Conservation (phyloP, 768 basidiomycete genomes). For the Russula foetens region DNA sequence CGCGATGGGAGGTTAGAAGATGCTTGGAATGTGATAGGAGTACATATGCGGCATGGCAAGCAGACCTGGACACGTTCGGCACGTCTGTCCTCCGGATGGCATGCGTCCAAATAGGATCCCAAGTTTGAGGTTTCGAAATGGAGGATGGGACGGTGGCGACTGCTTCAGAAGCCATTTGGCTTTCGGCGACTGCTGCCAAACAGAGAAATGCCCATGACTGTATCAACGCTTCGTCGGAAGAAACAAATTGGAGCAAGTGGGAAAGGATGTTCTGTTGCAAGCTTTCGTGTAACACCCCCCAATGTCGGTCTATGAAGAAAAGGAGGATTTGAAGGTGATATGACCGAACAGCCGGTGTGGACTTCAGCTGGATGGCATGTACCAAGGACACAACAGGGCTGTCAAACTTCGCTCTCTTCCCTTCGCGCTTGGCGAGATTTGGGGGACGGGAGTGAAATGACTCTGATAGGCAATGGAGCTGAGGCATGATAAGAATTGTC, state of each 20-base stretch:
- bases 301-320: conserved; percentile 79
- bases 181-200: conserved; percentile 57
- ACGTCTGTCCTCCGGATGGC: conserved; percentile 66
- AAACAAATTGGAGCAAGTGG: conserved; percentile 51
- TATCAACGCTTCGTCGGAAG: conserved; percentile 50
- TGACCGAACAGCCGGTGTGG: conserved; percentile 31
- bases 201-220: conserved; percentile 86
- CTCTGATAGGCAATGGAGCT: conserved; percentile 64
- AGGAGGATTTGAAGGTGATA: conserved; percentile 68
- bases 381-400: conserved; percentile 55
- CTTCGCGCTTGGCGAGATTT: conserved; percentile 25
- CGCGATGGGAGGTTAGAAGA: conserved; percentile 45
- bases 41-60: conserved; percentile 58
- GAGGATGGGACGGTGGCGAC: conserved; percentile 5
- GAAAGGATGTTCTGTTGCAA: conserved; percentile 50
- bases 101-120: conserved; percentile 80
- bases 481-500: not conserved
- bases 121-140: conserved; percentile 27
- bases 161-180: conserved; percentile 9
- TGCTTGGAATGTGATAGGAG: conserved; percentile 39
- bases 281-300: conserved; percentile 49
- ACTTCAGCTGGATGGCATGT: conserved; percentile 35
- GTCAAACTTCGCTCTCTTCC: conserved; percentile 48
- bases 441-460: conserved; percentile 36
- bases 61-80: conserved; percentile 67